phyloP scores from a whole-genome alignment of 192 early-diverging fungal genomes.

The Backusella luteola region DNA sequence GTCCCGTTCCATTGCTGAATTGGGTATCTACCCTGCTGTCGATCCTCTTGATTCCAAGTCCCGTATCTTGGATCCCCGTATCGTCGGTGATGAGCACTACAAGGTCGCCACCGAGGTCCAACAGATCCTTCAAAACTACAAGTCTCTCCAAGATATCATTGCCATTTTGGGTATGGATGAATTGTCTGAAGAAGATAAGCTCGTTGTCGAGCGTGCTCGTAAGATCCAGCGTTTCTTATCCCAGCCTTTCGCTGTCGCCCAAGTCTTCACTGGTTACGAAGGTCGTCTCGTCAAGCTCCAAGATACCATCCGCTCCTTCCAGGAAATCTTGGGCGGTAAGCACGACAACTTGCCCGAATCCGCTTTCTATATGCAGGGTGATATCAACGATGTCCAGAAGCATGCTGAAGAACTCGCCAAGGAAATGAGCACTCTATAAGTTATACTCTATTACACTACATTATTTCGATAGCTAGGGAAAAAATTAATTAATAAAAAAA shows the following conservation, averaged over 20 bases:
- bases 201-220: slow-evolving; percentile 97
- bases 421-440: slow-evolving; percentile 18
- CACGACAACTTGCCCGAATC: slow-evolving; percentile 93
- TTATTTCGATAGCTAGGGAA: not conserved
- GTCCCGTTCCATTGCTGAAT: too few species aligned
- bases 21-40: too few species aligned
- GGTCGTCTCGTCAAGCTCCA: slow-evolving; percentile 86
- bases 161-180: slow-evolving; percentile 99
- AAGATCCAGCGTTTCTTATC: slow-evolving; percentile 99
- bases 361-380: slow-evolving; percentile 98
- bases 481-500: not conserved
- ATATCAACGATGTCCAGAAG: slow-evolving; percentile 90
- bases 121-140: slow-evolving; percentile 98
- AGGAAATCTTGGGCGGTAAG: slow-evolving; percentile 97
- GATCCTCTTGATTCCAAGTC: slow-evolving; percentile 99
- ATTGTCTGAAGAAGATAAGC: slow-evolving; percentile 88
- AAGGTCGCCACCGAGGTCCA: slow-evolving; percentile 90
- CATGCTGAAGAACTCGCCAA: slow-evolving; percentile 66
- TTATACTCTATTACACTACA: not conserved
- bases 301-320: slow-evolving; percentile 97
- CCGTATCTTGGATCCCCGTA: slow-evolving; percentile 96
- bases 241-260: slow-evolving; percentile 96
- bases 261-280: slow-evolving; percentile 97
- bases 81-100: slow-evolving; percentile 96
- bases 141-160: slow-evolving; percentile 99